These are phyloP conservation scores for Annona squamosa DNA, from an alignment of 164 flowering plant species.

Conservation along the genomic window DNA sequence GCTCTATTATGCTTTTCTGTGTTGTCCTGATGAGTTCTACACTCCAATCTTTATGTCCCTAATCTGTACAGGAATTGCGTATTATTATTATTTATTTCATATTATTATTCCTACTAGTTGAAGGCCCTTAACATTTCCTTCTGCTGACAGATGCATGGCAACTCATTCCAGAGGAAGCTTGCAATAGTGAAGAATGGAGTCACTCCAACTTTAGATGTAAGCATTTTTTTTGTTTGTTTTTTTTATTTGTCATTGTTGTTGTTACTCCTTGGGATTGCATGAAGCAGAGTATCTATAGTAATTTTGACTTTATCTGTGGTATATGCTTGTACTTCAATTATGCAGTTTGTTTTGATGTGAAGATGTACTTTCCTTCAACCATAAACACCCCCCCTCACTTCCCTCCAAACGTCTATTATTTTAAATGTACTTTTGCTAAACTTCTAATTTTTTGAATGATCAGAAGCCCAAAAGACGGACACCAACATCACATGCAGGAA, in stretches of 20 bases:
- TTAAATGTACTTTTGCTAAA: background rate
- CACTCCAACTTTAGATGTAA: conserved; percentile 63
- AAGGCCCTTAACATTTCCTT: conserved; percentile 3
- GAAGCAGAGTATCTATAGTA: background rate
- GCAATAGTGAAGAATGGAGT: conserved; percentile 68
- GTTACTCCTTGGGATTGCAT: background rate
- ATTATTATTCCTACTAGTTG: background rate
- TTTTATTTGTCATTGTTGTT: background rate
- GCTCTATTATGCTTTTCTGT: background rate
- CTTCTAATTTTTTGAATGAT: conserved; percentile 7
- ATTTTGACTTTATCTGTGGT: background rate
- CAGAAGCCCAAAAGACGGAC: conserved; percentile 94
- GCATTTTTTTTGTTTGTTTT: conserved; percentile 5
- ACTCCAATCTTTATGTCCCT: background rate
- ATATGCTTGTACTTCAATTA: background rate
- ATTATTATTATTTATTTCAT: background rate
- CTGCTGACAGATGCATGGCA: conserved; percentile 85
- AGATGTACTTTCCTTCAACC: background rate
- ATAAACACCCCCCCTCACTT: background rate
- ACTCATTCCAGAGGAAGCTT: conserved; percentile 89
- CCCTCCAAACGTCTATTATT: background rate
- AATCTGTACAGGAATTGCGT: background rate
- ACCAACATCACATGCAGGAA: conserved; percentile 69
- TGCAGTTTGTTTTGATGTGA: background rate
- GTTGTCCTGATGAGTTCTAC: background rate